Conservation (phyloP, 169 alveolate species). For the Toxoplasma gondii region DNA sequence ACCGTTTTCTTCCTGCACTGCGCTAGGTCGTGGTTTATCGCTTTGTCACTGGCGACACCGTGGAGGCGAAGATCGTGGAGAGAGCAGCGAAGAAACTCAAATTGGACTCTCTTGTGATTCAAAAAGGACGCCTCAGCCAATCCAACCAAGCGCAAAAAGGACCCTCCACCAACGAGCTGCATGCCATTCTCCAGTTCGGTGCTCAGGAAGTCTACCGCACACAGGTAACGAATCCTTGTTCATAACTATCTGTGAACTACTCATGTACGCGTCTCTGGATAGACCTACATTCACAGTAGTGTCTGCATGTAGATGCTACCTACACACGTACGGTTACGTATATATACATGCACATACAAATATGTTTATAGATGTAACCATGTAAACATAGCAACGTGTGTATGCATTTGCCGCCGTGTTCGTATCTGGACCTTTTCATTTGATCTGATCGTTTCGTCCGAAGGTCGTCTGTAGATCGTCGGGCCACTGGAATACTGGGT, state of each 20-base stretch:
- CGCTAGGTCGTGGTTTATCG: conserved; percentile 86
- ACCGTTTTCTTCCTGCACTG: background rate
- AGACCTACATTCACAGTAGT: background rate
- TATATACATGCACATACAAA: background rate
- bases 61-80: conserved; percentile 94
- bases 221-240: background rate
- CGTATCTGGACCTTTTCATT: too few relatives aligned
- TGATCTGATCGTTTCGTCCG: too few relatives aligned
- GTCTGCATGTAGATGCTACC: background rate
- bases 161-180: conserved; percentile 88
- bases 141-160: conserved; percentile 68
- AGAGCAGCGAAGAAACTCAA: conserved; percentile 92
- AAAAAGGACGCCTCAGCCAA: conserved; percentile 86
- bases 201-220: conserved; percentile 90
- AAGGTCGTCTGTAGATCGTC: too few relatives aligned
- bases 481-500: too few relatives aligned
- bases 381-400: too few relatives aligned
- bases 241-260: background rate
- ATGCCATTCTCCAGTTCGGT: conserved; percentile 90
- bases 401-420: background rate
- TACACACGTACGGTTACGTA: background rate
- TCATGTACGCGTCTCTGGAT: background rate
- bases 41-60: conserved; percentile 90
- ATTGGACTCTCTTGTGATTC: conserved; percentile 91
- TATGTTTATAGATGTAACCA: background rate